Conservation (phyloP, 768 basidiomycete genomes). For the Panaeolus papilionaceus region DNA sequence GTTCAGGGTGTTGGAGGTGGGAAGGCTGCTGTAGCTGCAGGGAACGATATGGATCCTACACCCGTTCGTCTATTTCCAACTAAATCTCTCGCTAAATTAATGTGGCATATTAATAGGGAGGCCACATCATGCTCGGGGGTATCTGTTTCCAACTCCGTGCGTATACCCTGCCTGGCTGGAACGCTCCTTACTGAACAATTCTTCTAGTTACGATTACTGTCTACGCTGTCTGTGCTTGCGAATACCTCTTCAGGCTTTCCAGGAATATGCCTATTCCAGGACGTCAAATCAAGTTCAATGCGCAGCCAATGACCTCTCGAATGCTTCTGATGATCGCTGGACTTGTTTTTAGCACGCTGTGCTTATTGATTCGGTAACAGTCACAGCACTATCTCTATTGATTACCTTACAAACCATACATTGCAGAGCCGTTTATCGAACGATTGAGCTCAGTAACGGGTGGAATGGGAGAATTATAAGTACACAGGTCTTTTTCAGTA, state of each 20-base stretch:
- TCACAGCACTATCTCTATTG: neutral
- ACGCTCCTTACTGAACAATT: neutral
- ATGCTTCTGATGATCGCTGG: conserved; percentile 10
- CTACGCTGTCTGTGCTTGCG: conserved; percentile 2
- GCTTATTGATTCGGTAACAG: conserved; percentile 12
- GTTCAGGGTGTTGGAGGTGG: conserved; percentile 51
- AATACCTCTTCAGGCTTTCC: neutral
- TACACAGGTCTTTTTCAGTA: conserved; percentile 48
- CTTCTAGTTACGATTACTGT: neutral
- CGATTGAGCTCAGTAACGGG: conserved; percentile 3
- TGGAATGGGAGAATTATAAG: conserved; percentile 19
- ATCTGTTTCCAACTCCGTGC: conserved; percentile 14
- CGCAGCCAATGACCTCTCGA: neutral
- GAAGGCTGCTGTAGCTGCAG: conserved; percentile 10
- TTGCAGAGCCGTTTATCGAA: conserved; percentile 11
- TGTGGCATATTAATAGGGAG: neutral
- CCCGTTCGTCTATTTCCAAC: conserved; percentile 1
- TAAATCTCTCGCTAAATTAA: neutral
- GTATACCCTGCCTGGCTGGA: neutral
- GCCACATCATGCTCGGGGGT: conserved; percentile 14
- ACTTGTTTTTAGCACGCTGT: conserved; percentile 8
- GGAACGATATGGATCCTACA: conserved; percentile 7
- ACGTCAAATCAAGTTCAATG: neutral
- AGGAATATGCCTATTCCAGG: neutral
- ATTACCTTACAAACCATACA: neutral